Evolutionary conservation across 2,329 filamentous ascomycete genomes (phyloP), one percentile per base, ranked within the genome.

Genomic region (Cercospora brassicicola): DNA sequence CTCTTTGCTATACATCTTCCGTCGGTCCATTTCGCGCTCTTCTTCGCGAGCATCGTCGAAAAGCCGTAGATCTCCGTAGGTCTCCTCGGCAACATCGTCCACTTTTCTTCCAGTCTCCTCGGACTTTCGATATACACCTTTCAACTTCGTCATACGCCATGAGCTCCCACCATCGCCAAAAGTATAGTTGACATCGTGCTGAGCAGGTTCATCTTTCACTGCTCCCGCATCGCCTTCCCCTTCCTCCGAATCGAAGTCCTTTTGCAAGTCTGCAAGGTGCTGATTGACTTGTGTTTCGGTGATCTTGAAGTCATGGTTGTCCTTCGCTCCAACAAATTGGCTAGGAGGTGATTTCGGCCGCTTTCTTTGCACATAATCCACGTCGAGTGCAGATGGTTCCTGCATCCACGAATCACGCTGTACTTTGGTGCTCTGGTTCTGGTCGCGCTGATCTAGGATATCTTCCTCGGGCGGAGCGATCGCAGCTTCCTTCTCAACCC

Each of bases 111-210:
- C 89, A 0, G 84, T 89, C 74, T 95, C 90, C 73, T 96, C 86
- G 0, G 93, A 92, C 64, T 90, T 86, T 28, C 88, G 87, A 78
- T 96, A 97, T 1, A 97, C 92, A 10, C 89, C 91, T 72, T 91
- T 93, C 33, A 99, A 87, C 79, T 94, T 97, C 5, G 91, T 96
- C 94, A 99, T 97, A 60, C 96, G 90, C 95, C 96, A 99, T 74
- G 93, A 88, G 13, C 94, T 94, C 0, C 95, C 94, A 6, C 87
- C 82, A 78, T 99, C 95, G 18, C 96, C 95, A 79, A 99, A 96
- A 0, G 83, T 91, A 77, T 98, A 99, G 67, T 87, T 84, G 8
- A 96, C 87, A 65, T 91, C 86, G 63, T 88, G 84, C 55, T 88
- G 81, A 0, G 84, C 82, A 1, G 86, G 83, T 71, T 86, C 81